Evolutionary conservation across 495 filamentous ascomycete genomes (phyloP).

Genomic region (Penicillium egyptiacum): DNA sequence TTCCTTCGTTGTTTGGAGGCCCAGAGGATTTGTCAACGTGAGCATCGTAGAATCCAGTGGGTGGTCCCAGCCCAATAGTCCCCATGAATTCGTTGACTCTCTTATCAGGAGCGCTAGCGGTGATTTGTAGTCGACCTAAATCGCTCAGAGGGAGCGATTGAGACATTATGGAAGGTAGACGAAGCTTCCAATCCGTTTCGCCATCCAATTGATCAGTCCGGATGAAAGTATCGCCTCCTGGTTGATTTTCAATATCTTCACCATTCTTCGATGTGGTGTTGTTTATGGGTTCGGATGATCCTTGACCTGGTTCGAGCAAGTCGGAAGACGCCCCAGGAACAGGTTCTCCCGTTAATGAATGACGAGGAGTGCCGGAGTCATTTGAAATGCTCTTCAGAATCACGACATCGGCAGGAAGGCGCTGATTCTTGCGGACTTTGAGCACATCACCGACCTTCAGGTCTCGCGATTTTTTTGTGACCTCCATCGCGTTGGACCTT

Average conservation of each 20-base stretch:
- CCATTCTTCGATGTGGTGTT: conserved; percentile 14
- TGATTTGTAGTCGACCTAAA: conserved; percentile 71
- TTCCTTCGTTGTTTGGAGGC: conserved; percentile 18
- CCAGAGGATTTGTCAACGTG: conserved; percentile 44
- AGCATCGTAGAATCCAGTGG: conserved; percentile 41
- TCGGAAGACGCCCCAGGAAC: conserved; percentile 17
- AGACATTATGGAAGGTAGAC: conserved; percentile 79
- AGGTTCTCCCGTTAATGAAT: conserved; percentile 19
- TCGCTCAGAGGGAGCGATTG: conserved; percentile 69
- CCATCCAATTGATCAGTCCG: conserved; percentile 97
- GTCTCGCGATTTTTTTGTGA: conserved; percentile 79
- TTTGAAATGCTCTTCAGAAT: conserved; percentile 80
- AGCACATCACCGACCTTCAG: conserved; percentile 93
- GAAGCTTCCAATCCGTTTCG: conserved; percentile 98
- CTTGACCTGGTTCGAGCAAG: conserved; percentile 29
- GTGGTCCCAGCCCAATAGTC: conserved; percentile 63
- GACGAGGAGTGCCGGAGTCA: conserved; percentile 47
- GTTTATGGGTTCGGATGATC: conserved; percentile 13
- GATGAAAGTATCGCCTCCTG: conserved; percentile 87
- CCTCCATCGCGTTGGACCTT: conserved; percentile 48
- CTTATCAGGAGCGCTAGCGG: conserved; percentile 83
- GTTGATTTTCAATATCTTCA: conserved; percentile 21
- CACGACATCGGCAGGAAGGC: conserved; percentile 91
- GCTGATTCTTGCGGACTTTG: conserved; percentile 84
- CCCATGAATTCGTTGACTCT: conserved; percentile 93